Evolutionary conservation across 2,329 filamentous ascomycete species (phyloP).

Genomic region (Neobulgaria alba): DNA sequence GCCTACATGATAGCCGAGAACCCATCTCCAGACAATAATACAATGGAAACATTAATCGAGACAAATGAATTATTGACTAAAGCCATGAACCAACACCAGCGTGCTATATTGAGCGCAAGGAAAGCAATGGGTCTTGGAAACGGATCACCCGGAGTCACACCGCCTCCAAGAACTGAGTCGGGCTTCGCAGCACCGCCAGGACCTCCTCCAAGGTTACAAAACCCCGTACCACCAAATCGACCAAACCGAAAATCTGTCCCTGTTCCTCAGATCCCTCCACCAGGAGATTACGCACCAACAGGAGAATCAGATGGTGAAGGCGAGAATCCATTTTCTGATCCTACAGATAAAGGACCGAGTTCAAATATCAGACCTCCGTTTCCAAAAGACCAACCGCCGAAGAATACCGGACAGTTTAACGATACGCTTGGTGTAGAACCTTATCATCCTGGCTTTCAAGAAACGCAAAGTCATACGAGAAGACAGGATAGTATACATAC

Average conservation of each 20-base stretch:
- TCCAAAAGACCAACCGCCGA: constrained; percentile 18
- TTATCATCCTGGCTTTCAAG: constrained; percentile 28
- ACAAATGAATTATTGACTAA: constrained; percentile 86
- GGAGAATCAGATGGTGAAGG: constrained; percentile 14
- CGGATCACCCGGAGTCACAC: constrained; percentile 12
- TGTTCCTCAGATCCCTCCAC: constrained; percentile 25
- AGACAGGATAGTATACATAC: constrained; percentile 20
- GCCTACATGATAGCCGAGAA: constrained; percentile 73
- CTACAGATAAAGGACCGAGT: constrained; percentile 9
- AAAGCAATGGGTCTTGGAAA: constrained; percentile 41
- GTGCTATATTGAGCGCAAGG: constrained; percentile 59
- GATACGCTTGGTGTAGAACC: constrained; percentile 26
- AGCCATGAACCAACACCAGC: constrained; percentile 75
- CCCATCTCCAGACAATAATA: constrained; percentile 82
- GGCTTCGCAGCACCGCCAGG: constrained; percentile 8
- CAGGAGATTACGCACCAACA: constrained; percentile 22
- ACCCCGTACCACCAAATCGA: too few species aligned
- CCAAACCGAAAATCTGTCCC: constrained; percentile 11
- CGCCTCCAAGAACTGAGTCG: constrained; percentile 16
- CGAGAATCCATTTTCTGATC: constrained; percentile 26
- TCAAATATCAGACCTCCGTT: constrained; percentile 15
- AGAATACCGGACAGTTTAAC: constrained; percentile 22
- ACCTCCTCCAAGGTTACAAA: constrained; percentile 9
- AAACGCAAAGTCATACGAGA: constrained; percentile 21
- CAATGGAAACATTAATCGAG: constrained; percentile 87